Base-by-base conservation (phyloP, 2,329 filamentous ascomycete species). In the Ophiostoma sp. region DNA sequence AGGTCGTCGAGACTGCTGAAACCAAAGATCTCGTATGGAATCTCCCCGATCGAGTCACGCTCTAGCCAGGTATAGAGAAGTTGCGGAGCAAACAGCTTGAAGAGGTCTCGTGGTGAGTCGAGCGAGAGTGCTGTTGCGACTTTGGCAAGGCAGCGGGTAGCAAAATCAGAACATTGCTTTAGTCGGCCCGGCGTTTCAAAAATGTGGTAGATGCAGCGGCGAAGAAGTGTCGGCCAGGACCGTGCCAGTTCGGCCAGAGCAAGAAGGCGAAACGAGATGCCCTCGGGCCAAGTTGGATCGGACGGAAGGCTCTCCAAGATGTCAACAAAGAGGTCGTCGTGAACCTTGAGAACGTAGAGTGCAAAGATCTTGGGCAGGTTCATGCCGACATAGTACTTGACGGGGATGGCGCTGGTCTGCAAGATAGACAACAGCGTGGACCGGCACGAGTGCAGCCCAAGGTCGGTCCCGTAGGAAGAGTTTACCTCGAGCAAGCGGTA, bases 21-120 rank as follows among this genome's bases (percentile, higher is more conserved):
- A 0, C 91, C 92, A 80, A 99, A 99, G 1, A 96, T 92, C n/a
- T 86, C 84, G 78, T 89, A 97, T 0, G 96, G 95, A 68, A 99
- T 92, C 3, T 89, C 85, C n/a, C 87, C 84, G 8, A 97, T 84
- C 0, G 84, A 82, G 74, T 91, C 88, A 0, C 83, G 83, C 75
- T 93, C 90, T 3, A 97, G 88, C 95, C 95, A 99, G 0, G 94
- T 97, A 79, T 93, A 97, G 2, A 98, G 84, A 7, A 99, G 86
- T 78, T 99, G 96, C 1, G 95, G 90, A 7, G 93, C 91, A 79
- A 98, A 99, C 0, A 98, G 84, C 6, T 85, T 85, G 79, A 99
- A 98, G 0, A 99, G 83, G 45, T 91, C 87, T 77, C 87, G 89
- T 0, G 94, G 86, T 61, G 89, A 89, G 31, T 86, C 81, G 28